These are phyloP conservation scores for Thymus mandschuricus DNA, from an alignment of 257 asterid species.

Conservation along the genomic window DNA sequence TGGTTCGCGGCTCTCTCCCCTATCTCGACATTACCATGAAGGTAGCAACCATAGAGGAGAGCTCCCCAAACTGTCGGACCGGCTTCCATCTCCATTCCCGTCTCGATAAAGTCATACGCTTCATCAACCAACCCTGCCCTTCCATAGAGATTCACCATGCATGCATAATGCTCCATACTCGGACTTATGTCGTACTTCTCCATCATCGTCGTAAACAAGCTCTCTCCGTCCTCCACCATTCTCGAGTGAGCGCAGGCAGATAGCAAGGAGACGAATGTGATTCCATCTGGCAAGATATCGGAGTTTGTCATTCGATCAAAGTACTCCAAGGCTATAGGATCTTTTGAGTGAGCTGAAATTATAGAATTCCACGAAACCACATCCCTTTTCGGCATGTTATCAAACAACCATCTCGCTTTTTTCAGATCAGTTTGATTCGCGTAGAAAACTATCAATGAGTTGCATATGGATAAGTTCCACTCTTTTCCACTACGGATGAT, in stretches of 20 bases:
- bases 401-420: conserved; percentile 56
- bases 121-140: conserved; percentile 58
- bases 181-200: conserved; percentile 53
- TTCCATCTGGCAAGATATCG: conserved; percentile 45
- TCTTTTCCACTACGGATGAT: conserved; percentile 57
- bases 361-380: conserved; percentile 84
- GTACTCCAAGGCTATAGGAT: conserved; percentile 54
- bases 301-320: conserved; percentile 52
- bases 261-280: conserved; percentile 71
- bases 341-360: conserved; percentile 70
- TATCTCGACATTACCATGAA: conserved; percentile 56
- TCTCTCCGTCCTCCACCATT: conserved; percentile 65
- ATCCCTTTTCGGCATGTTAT: conserved; percentile 61
- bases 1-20: conserved; percentile 65
- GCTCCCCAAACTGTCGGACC: conserved; percentile 95
- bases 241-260: conserved; percentile 72
- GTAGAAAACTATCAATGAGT: conserved; percentile 69
- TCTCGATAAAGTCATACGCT: conserved; percentile 56
- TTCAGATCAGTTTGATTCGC: conserved; percentile 38
- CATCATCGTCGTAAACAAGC: conserved; percentile 53
- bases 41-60: conserved; percentile 72
- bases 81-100: conserved; percentile 57
- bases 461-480: conserved; percentile 53
- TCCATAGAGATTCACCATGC: conserved; percentile 86
- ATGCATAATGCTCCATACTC: conserved; percentile 72